These are phyloP conservation scores for Nemania bipapillata DNA, from an alignment of 2,329 filamentous ascomycete genomes.

Conservation along the genomic window DNA sequence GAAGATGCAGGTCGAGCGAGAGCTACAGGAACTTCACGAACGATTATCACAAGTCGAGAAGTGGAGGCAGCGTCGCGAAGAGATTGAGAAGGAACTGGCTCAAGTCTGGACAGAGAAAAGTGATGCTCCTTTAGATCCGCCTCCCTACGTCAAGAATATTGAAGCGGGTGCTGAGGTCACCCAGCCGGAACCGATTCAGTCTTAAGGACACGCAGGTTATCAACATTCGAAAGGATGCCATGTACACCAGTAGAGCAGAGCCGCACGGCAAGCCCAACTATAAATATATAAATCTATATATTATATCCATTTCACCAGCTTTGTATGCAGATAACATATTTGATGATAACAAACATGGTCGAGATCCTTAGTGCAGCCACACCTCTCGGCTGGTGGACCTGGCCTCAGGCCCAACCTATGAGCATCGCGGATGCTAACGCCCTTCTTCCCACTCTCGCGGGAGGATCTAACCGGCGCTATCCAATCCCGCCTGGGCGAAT, in stretches of 20 bases:
- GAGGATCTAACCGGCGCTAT: conserved; percentile 11
- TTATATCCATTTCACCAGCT: neutral
- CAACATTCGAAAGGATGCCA: neutral
- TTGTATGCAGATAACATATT: neutral
- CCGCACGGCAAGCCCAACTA: neutral
- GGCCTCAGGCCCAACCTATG: conserved; percentile 6
- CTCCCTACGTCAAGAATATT: conserved; percentile 54
- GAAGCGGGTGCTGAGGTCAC: conserved; percentile 16
- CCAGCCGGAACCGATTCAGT: conserved; percentile 2
- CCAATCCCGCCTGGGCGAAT: neutral
- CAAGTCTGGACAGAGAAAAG: conserved; percentile 68
- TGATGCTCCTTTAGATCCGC: conserved; percentile 59
- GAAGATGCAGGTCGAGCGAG: conserved; percentile 91
- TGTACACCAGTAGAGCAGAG: conserved; percentile 21
- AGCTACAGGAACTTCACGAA: conserved; percentile 84
- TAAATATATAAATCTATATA: neutral
- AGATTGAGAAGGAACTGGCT: conserved; percentile 84
- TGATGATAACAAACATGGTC: neutral
- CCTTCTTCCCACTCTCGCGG: neutral
- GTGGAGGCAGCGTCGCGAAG: conserved; percentile 80
- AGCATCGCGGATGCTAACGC: conserved; percentile 3
- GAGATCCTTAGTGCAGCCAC: neutral
- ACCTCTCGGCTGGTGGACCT: neutral
- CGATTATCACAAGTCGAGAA: conserved; percentile 81
- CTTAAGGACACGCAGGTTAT: conserved; percentile 6